Conservation (phyloP, 176 grass and related monocot genomes). For the Paspalum notatum region DNA sequence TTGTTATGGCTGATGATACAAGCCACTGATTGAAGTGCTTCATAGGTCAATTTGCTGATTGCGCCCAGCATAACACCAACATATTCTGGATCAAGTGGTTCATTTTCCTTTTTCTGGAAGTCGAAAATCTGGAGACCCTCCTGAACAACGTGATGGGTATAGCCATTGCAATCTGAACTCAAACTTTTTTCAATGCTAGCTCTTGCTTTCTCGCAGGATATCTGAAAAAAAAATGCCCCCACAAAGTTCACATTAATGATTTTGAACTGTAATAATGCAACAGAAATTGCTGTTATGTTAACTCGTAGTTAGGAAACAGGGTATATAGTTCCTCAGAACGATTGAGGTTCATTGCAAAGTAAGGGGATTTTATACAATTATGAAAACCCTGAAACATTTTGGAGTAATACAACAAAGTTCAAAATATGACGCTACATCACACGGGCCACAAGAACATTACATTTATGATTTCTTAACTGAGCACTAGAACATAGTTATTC, state of each 20-base stretch:
- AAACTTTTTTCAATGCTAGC: conserved; percentile 11
- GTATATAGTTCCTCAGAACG: neutral
- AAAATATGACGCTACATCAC: conserved; percentile 6
- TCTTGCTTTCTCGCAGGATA: conserved; percentile 36
- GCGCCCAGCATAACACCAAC: conserved; percentile 22
- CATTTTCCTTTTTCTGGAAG: conserved; percentile 12
- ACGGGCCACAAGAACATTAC: neutral
- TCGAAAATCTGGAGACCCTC: conserved; percentile 38
- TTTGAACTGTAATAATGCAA: neutral
- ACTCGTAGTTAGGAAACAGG: neutral
- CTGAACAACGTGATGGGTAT: conserved; percentile 35
- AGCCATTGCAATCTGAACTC: neutral
- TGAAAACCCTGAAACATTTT: neutral
- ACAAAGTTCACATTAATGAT: neutral
- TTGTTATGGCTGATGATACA: conserved; percentile 5
- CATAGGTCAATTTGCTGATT: conserved; percentile 39
- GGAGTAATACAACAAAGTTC: neutral
- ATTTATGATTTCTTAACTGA: neutral
- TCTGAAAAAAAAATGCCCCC: conserved; percentile 20
- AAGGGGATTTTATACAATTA: neutral
- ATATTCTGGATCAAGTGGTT: conserved; percentile 22
- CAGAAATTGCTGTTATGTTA: neutral
- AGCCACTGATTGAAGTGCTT: conserved; percentile 44
- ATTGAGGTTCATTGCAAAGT: neutral
- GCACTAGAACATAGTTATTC: neutral